Percentiles rank a stretch among this genome's conserved stretches.
These are phyloP conservation scores for Chaetomiaceae sp. DNA, from an alignment of 2,329 filamentous ascomycete species.

Conservation along the genomic window DNA sequence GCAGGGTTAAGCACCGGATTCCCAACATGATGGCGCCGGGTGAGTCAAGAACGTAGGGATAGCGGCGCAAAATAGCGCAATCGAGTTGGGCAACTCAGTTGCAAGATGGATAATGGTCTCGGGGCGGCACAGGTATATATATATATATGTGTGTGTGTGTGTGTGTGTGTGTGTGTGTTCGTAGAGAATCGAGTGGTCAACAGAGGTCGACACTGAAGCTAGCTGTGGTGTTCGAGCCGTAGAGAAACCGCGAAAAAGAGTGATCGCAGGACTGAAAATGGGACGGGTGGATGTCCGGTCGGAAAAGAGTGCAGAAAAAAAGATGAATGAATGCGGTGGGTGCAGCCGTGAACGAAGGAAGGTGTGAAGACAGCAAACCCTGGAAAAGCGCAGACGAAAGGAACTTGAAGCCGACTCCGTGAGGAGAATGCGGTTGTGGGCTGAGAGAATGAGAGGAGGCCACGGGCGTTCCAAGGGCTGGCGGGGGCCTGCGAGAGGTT, in stretches of 20 bases:
- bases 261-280: background rate
- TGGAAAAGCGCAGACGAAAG: constrained; percentile 4
- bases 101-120: too few relatives aligned
- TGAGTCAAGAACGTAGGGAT: too few relatives aligned
- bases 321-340: constrained; percentile 15
- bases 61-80: too few relatives aligned
- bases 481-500: constrained; percentile 13
- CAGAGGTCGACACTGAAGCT: too few relatives aligned
- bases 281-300: constrained; percentile 16
- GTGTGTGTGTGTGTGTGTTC: background rate
- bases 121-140: too few relatives aligned
- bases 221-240: too few relatives aligned
- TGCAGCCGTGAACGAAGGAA: constrained; percentile 11
- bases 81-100: too few relatives aligned
- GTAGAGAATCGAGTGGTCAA: background rate
- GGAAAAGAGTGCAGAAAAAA: constrained; percentile 1
- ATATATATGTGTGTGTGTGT: too few relatives aligned
- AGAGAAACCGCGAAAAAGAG: constrained; percentile 1
- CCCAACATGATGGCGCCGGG: constrained; percentile 15
- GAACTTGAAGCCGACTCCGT: constrained; percentile 6
- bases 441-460: constrained; percentile 1
- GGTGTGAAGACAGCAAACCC: constrained; percentile 3
- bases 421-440: constrained; percentile 10
- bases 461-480: background rate
- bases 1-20: constrained; percentile 8